phyloP scores from a whole-genome alignment of 2,329 filamentous ascomycete genomes.

The Camillea tinctor region DNA sequence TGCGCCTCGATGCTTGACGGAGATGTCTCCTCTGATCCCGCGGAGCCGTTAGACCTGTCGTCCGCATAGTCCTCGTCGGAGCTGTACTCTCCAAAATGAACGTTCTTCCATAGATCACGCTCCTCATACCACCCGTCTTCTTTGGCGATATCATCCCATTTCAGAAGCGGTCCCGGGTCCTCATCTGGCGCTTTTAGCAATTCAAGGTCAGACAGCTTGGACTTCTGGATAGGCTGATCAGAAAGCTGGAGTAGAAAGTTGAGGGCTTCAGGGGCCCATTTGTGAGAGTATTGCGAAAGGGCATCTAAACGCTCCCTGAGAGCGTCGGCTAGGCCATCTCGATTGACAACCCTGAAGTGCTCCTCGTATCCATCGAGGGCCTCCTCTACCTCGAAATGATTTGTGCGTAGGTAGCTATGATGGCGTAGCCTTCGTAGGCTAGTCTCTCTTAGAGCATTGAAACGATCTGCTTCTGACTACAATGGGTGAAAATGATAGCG shows the following conservation, averaged over 20 bases:
- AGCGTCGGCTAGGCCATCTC: conserved; percentile 75
- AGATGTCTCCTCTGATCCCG: conserved; percentile 37
- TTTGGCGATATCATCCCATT: conserved; percentile 75
- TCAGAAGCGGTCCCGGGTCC: conserved; percentile 51
- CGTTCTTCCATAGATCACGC: conserved; percentile 66
- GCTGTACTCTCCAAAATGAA: conserved; percentile 63
- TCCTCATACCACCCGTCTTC: conserved; percentile 73
- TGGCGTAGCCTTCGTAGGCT: conserved; percentile 52
- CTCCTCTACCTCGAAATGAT: conserved; percentile 70
- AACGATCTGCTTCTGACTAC: conserved; percentile 34
- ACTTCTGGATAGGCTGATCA: conserved; percentile 72
- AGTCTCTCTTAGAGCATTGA: conserved; percentile 47
- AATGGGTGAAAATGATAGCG: background rate
- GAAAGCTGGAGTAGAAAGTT: conserved; percentile 79
- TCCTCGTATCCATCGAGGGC: conserved; percentile 74
- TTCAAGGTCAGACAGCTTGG: conserved; percentile 63
- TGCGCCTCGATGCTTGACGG: conserved; percentile 33
- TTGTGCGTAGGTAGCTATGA: conserved; percentile 62
- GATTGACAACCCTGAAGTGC: conserved; percentile 77
- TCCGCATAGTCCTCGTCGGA: conserved; percentile 58
- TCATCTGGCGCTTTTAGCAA: conserved; percentile 46
- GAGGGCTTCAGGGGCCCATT: conserved; percentile 77
- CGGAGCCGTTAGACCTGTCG: conserved; percentile 36
- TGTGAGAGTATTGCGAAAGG: conserved; percentile 51
- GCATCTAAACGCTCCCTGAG: conserved; percentile 58